Percentiles rank a stretch among this genome's conserved stretches.
Evolutionary conservation across 1,284 basidiomycete genomes (phyloP).

Genomic region (Anthracocystis walkeri): DNA sequence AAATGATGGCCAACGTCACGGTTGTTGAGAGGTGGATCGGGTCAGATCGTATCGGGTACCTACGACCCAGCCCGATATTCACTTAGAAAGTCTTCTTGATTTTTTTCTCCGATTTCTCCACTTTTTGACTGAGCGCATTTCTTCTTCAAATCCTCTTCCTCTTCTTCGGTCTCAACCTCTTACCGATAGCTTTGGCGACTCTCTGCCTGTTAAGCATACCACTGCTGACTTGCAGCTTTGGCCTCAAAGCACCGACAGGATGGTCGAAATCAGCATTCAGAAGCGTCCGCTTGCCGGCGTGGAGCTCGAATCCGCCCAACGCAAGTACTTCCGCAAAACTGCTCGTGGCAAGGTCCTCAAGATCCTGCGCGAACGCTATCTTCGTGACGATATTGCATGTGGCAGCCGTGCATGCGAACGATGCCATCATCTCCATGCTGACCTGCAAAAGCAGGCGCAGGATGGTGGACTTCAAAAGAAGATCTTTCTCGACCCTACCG

Average conservation of each 20-base stretch:
- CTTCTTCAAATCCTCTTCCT: background rate
- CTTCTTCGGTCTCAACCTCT: background rate
- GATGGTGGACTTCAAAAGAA: constrained; percentile 74
- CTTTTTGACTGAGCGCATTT: constrained; percentile 1
- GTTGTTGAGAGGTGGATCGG: no score
- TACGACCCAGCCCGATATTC: background rate
- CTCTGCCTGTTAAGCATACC: background rate
- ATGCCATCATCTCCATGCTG: constrained; percentile 51
- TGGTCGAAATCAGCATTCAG: constrained; percentile 64
- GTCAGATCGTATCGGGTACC: background rate
- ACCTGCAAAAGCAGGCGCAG: constrained; percentile 45
- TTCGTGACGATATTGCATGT: constrained; percentile 92
- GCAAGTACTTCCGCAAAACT: constrained; percentile 77
- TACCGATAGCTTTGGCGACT: no score
- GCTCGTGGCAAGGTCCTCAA: constrained; percentile 92
- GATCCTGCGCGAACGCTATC: constrained; percentile 94
- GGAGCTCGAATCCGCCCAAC: constrained; percentile 49
- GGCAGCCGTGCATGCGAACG: constrained; percentile 79
- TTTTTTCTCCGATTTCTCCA: constrained; percentile 6
- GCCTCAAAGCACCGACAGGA: constrained; percentile 4
- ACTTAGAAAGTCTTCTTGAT: background rate
- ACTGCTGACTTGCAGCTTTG: background rate
- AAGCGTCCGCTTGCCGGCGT: constrained; percentile 60
- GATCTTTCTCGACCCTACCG: constrained; percentile 51
- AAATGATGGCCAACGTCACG: no score